A percentile compares a stretch with the other conserved stretches of the same genome.
Evolutionary conservation across 495 filamentous ascomycete species (phyloP).

Genomic region (Neurospora sp.): DNA sequence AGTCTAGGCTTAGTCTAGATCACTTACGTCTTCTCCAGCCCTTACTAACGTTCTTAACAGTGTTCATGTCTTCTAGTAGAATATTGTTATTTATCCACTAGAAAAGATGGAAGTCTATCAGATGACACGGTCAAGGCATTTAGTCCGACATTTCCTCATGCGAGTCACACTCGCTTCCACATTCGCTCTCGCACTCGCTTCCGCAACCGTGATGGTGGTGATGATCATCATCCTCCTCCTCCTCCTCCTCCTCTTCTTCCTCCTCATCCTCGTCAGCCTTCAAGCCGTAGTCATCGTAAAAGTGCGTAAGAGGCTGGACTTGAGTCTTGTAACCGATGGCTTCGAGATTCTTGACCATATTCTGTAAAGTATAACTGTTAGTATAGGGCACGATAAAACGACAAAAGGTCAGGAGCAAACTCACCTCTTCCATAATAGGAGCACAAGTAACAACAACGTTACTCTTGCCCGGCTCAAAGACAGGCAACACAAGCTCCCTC

Average conservation of each 20-base stretch:
- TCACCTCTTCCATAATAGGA: constrained; percentile 72
- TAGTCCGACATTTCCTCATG: background rate
- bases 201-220: background rate
- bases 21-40: background rate
- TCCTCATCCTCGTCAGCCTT: constrained; percentile 58
- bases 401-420: background rate
- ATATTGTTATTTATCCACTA: no score
- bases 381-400: constrained; percentile 7
- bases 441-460: constrained; percentile 88
- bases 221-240: constrained; percentile 43
- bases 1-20: background rate
- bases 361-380: constrained; percentile 33
- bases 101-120: background rate
- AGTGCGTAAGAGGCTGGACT: constrained; percentile 64
- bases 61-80: no score
- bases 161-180: background rate
- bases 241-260: constrained; percentile 55
- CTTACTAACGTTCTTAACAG: no score
- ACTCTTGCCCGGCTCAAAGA: constrained; percentile 65
- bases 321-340: constrained; percentile 68
- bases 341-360: constrained; percentile 59
- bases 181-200: background rate
- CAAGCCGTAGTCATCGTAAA: constrained; percentile 87
- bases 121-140: background rate
- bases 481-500: constrained; percentile 61